Evolutionary conservation across 2,329 filamentous ascomycete species (phyloP).

Genomic region (Exophiala sideris): DNA sequence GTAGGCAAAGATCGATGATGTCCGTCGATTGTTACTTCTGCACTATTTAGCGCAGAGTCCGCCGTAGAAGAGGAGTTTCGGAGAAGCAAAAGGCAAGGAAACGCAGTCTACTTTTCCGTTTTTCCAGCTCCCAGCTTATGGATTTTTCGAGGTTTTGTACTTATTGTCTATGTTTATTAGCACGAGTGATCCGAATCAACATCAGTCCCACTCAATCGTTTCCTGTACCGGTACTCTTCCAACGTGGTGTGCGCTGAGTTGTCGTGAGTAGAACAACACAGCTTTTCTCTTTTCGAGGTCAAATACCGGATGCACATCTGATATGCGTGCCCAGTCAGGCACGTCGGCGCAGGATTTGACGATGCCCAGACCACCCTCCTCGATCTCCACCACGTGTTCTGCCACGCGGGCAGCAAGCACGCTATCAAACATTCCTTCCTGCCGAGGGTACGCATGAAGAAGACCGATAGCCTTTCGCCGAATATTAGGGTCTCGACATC

Average conservation of each 20-base stretch:
- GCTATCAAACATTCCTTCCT: constrained; percentile 30
- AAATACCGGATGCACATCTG: not conserved
- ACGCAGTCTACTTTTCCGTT: no score
- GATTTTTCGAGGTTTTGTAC: no score
- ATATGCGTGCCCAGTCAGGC: constrained; percentile 3
- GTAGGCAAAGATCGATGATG: no score
- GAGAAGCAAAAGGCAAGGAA: no score
- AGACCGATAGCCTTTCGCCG: constrained; percentile 26
- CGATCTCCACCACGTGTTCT: constrained; percentile 27
- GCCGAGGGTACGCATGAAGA: constrained; percentile 22
- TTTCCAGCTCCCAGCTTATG: no score
- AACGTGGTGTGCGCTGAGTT: not conserved
- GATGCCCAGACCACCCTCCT: constrained; percentile 15
- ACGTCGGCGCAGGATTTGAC: not conserved
- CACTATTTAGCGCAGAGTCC: no score
- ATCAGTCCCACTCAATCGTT: not conserved
- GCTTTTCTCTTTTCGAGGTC: not conserved
- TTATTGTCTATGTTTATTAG: no score
- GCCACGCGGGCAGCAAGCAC: constrained; percentile 24
- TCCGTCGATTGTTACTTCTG: no score
- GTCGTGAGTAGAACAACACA: not conserved
- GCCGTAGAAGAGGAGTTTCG: no score
- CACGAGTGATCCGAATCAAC: no score
- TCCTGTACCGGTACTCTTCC: not conserved
- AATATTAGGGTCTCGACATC: constrained; percentile 28